Evolutionary conservation across 148 eudicot species (phyloP).

Genomic region (Chenopodium quinoa): DNA sequence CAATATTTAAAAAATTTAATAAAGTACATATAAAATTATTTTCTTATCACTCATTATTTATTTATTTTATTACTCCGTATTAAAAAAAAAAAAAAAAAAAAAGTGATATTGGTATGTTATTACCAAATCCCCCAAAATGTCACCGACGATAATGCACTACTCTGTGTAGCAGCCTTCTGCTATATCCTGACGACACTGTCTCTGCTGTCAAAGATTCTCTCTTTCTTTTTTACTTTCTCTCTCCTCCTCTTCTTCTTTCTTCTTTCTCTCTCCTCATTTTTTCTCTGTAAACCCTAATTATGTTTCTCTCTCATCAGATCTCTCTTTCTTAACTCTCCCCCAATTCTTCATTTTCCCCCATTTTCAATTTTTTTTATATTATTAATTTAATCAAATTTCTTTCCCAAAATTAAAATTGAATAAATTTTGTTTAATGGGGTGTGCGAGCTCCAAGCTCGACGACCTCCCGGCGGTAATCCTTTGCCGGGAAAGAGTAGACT

Average conservation of each 20-base stretch:
- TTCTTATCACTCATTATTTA: too few relatives aligned
- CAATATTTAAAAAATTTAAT: too few relatives aligned
- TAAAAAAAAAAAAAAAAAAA: background rate
- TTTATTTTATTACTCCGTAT: background rate
- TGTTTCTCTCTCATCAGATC: slow-evolving; percentile 19
- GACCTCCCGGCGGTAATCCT: slow-evolving; percentile 76
- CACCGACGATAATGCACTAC: slow-evolving; percentile 20
- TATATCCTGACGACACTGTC: slow-evolving; percentile 44
- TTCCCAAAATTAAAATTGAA: background rate
- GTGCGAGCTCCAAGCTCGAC: slow-evolving; percentile 71
- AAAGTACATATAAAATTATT: too few relatives aligned
- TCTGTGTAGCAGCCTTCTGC: slow-evolving; percentile 18
- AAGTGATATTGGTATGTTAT: background rate
- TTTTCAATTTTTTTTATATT: too few relatives aligned
- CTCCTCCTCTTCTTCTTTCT: background rate
- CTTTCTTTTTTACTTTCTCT: slow-evolving; percentile 9
- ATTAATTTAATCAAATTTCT: background rate
- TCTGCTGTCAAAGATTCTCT: slow-evolving; percentile 45
- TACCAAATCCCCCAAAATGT: background rate
- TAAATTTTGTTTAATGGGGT: slow-evolving; percentile 48
- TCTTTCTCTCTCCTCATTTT: background rate
- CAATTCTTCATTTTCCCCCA: background rate
- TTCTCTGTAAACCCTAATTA: slow-evolving; percentile 1
- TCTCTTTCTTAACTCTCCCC: background rate
- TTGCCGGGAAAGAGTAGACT: slow-evolving; percentile 61